phyloP scores from a whole-genome alignment of 495 filamentous ascomycete genomes.

The Pseudotulostoma volvatum region DNA sequence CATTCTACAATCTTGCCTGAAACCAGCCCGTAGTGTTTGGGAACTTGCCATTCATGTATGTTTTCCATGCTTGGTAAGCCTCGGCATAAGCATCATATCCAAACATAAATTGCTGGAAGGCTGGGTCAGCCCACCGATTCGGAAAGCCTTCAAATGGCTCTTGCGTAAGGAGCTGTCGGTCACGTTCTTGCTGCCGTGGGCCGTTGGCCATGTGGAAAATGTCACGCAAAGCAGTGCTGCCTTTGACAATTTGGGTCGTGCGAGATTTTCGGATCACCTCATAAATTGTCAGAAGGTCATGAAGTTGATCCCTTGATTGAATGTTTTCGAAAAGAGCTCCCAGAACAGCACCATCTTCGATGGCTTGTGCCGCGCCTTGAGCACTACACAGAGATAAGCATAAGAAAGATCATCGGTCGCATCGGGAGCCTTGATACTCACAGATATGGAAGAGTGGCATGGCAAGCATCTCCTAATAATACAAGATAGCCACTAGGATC shows the following conservation, averaged over 20 bases:
- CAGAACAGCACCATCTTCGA: constrained; percentile 36
- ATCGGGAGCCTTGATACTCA: too few relatives aligned
- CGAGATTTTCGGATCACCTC: constrained; percentile 44
- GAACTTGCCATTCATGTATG: neutral
- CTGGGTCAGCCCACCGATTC: constrained; percentile 1
- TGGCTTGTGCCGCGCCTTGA: constrained; percentile 36
- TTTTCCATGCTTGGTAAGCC: neutral
- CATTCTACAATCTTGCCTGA: neutral
- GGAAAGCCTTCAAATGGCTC: neutral
- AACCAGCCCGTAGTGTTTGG: neutral
- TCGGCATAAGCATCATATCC: constrained; percentile 3
- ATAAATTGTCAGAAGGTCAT: constrained; percentile 35
- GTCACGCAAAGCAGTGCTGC: constrained; percentile 35
- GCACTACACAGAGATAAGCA: constrained; percentile 15
- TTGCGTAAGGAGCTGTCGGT: neutral
- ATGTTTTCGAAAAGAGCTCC: constrained; percentile 27
- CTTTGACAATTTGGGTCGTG: constrained; percentile 38
- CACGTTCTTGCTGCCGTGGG: constrained; percentile 3
- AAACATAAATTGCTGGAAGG: constrained; percentile 1
- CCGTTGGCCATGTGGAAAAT: constrained; percentile 44
- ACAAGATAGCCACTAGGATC: constrained; percentile 25
- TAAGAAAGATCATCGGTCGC: too few relatives aligned
- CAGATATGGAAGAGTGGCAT: neutral
- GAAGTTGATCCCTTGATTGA: constrained; percentile 24
- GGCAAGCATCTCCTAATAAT: constrained; percentile 24